phyloP scores from a whole-genome alignment of 2,329 filamentous ascomycete genomes.

The Fusarium sp. region DNA sequence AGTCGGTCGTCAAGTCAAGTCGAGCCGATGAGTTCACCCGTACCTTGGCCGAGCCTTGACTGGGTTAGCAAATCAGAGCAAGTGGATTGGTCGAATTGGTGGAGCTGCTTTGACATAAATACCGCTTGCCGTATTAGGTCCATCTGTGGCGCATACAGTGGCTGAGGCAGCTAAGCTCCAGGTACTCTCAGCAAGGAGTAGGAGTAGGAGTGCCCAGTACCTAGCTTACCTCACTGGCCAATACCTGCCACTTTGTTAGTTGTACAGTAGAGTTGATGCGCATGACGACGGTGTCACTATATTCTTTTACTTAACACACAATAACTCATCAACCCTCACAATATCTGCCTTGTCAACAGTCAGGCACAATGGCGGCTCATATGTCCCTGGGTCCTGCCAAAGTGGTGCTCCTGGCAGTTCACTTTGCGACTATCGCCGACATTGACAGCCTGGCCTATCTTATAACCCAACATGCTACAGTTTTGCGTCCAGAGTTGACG shows the following conservation, averaged over 20 bases:
- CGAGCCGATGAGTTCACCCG: constrained; percentile 42
- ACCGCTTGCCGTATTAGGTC: background rate
- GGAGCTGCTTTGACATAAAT: constrained; percentile 1
- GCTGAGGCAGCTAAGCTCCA: background rate
- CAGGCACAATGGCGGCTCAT: constrained; percentile 41
- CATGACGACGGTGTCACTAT: constrained; percentile 12
- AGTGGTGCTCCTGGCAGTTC: constrained; percentile 77
- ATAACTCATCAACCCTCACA: background rate
- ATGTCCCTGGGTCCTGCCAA: constrained; percentile 70
- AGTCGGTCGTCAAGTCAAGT: constrained; percentile 35
- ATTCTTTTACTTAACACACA: background rate
- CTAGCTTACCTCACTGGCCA: background rate
- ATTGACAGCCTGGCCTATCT: constrained; percentile 71
- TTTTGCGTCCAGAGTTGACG: constrained; percentile 72
- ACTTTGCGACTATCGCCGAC: constrained; percentile 74
- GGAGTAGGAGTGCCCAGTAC: background rate
- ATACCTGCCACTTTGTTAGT: constrained; percentile 35
- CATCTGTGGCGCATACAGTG: background rate
- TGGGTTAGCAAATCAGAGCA: constrained; percentile 39
- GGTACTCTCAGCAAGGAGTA: background rate
- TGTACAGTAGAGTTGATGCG: constrained; percentile 5
- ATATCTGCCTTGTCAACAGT: background rate
- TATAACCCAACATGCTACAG: constrained; percentile 64
- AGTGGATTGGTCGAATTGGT: constrained; percentile 35
- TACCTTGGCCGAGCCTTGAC: constrained; percentile 37